These are phyloP conservation scores for Alternaria solani DNA, from an alignment of 2,329 filamentous ascomycete species.

Conservation along the genomic window DNA sequence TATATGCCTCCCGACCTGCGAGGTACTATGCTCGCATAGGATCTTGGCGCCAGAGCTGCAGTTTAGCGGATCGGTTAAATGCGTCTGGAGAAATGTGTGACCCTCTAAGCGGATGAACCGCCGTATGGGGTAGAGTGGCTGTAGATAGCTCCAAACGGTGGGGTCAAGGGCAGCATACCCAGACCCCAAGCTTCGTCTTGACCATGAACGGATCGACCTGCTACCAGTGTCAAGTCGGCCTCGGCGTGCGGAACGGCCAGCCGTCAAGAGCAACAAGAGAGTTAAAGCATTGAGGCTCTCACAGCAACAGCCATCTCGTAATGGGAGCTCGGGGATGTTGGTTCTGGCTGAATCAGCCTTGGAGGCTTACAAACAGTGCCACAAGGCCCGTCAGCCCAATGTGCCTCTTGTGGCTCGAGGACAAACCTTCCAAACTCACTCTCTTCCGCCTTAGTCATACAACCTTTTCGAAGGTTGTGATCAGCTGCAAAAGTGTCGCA, in stretches of 20 bases:
- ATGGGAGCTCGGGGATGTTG: not conserved
- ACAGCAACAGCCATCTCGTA: not conserved
- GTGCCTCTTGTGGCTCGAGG: conserved; percentile 7
- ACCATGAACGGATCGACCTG: conserved; percentile 10
- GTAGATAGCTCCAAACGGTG: conserved; percentile 20
- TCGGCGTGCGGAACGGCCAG: conserved; percentile 19
- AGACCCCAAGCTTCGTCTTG: conserved; percentile 10
- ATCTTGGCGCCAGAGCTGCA: conserved; percentile 30
- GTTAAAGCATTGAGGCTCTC: conserved; percentile 8
- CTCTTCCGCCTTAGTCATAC: conserved; percentile 2
- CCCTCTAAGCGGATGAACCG: conserved; percentile 27
- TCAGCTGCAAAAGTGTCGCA: conserved; percentile 12
- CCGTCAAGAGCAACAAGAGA: conserved; percentile 15
- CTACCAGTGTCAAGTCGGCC: conserved; percentile 10
- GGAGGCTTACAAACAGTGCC: conserved; percentile 2
- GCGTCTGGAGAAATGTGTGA: conserved; percentile 25
- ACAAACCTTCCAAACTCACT: conserved; percentile 9
- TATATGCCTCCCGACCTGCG: conserved; percentile 31
- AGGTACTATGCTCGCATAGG: conserved; percentile 20
- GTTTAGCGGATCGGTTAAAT: conserved; percentile 46
- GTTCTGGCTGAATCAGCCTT: not conserved
- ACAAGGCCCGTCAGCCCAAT: conserved; percentile 13
- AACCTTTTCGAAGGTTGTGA: conserved; percentile 18
- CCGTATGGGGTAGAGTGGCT: conserved; percentile 34
- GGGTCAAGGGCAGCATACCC: conserved; percentile 19